Conservation (phyloP, 371 early-diverging fungal species). For the Rhizopus stolonifer region DNA sequence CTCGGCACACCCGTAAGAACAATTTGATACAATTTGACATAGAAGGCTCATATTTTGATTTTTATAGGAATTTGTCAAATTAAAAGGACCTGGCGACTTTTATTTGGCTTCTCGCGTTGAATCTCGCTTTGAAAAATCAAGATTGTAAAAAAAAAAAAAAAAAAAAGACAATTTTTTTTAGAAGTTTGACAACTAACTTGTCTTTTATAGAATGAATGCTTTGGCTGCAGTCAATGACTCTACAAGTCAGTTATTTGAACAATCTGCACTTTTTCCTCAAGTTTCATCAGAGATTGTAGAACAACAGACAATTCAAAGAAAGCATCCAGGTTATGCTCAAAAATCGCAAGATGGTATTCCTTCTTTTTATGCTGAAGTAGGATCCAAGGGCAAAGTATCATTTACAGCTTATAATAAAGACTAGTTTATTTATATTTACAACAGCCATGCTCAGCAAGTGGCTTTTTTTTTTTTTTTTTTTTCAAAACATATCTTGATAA, state of each 20-base stretch:
- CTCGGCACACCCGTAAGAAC: slow-evolving; percentile 51
- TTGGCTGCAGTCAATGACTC: slow-evolving; percentile 46
- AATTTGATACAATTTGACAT: slow-evolving; percentile 16
- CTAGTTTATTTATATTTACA: background rate
- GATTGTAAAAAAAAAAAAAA: too few relatives aligned
- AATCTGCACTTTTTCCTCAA: slow-evolving; percentile 34
- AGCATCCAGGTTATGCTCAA: slow-evolving; percentile 40
- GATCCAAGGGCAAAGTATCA: slow-evolving; percentile 30
- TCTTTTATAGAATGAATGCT: slow-evolving; percentile 47
- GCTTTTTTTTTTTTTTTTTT: too few relatives aligned
- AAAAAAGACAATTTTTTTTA: too few relatives aligned
- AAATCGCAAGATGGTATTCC: slow-evolving; percentile 39
- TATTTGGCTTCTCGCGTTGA: slow-evolving; percentile 66
- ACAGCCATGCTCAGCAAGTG: too few relatives aligned
- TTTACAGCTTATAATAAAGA: slow-evolving; percentile 28
- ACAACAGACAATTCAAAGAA: slow-evolving; percentile 11
- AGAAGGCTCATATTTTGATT: slow-evolving; percentile 22
- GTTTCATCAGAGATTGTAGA: background rate
- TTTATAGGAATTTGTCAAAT: slow-evolving; percentile 62
- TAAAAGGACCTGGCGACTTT: slow-evolving; percentile 72
- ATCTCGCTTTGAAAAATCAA: slow-evolving; percentile 47
- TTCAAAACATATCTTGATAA: too few relatives aligned
- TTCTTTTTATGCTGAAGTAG: slow-evolving; percentile 48
- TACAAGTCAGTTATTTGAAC: slow-evolving; percentile 40
- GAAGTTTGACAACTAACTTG: too few relatives aligned